Evolutionary conservation across 768 basidiomycete genomes (phyloP), one percentile per base, ranked within the genome.

Genomic region (Mrakia hoshinonis): DNA sequence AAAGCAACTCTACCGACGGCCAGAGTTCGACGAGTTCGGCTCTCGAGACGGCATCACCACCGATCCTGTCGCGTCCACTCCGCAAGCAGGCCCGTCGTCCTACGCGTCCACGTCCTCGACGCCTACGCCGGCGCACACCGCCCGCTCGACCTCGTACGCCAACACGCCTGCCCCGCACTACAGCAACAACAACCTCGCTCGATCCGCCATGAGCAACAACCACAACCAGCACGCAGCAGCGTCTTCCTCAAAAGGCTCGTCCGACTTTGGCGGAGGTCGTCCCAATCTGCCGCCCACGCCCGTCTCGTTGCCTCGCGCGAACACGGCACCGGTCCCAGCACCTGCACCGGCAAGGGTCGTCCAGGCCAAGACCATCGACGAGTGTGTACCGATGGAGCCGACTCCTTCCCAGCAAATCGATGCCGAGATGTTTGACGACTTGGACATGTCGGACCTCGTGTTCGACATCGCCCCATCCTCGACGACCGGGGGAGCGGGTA

Each of bases 1-100:
- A 36, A 74, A 69, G 31, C 43, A 67, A 18, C 70, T 74, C 15
- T 70, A 74, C 39, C 67, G 74, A 31, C 70, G 74, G 4, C 74
- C 74, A 0, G 74, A 74, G 55, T 69, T 52, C 31, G 74, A 74
- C 62, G 62, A 51, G 60, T 68, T 52, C 31, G 49, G 61, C 26
- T 68, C 72, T 20, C 66, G 72, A 36, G 72, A 38, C 3, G 67
- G 67, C 20, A 64, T 73, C 51, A 31, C 67, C 13, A 52, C 72
- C 0, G 72, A 73, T 31, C 72, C 72, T 7, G 20, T 39, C 22
- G 39, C 46, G 18, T 55, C 52, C 22, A 9, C 11, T 4, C 49
- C 26, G 15, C 67, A 36, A 9, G 38, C 52, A 2, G 34, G 24
- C 20, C 49, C 31, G 26, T 51, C 47, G 12, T 51, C 48, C 12